Percentiles rank a stretch among this genome's conserved stretches.
phyloP scores from a whole-genome alignment of 768 basidiomycete genomes.

The Kwoniella mangroviensis region DNA sequence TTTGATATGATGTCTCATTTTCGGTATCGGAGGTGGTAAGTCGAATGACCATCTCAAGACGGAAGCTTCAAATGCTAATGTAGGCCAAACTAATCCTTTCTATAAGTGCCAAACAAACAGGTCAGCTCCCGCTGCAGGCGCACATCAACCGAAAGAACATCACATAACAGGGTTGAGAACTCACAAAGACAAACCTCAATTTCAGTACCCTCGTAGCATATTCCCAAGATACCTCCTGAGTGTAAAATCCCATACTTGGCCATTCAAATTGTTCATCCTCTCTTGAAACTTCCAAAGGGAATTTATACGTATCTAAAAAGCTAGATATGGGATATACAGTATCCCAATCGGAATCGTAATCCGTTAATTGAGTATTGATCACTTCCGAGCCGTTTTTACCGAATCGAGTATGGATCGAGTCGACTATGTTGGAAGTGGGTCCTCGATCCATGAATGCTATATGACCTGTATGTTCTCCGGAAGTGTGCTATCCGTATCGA shows the following conservation, averaged over 20 bases:
- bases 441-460: constrained; percentile 83
- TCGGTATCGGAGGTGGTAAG: constrained; percentile 74
- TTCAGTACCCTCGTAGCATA: constrained; percentile 59
- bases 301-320: constrained; percentile 84
- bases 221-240: constrained; percentile 61
- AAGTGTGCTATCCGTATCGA: constrained; percentile 65
- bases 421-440: constrained; percentile 69
- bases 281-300: constrained; percentile 60
- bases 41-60: constrained; percentile 84
- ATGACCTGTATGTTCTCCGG: constrained; percentile 74
- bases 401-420: constrained; percentile 67
- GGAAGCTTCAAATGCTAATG: constrained; percentile 88
- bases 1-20: constrained; percentile 84
- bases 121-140: background rate
- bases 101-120: constrained; percentile 10
- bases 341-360: constrained; percentile 88
- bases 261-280: constrained; percentile 61
- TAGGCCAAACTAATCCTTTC: constrained; percentile 58
- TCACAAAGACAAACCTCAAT: constrained; percentile 49
- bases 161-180: constrained; percentile 14
- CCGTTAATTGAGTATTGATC: constrained; percentile 67
- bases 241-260: constrained; percentile 64
- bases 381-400: constrained; percentile 60
- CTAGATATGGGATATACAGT: constrained; percentile 60
- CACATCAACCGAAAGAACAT: background rate